Evolutionary conservation across 495 filamentous ascomycete species (phyloP).

Genomic region (Peziza echinospora): DNA sequence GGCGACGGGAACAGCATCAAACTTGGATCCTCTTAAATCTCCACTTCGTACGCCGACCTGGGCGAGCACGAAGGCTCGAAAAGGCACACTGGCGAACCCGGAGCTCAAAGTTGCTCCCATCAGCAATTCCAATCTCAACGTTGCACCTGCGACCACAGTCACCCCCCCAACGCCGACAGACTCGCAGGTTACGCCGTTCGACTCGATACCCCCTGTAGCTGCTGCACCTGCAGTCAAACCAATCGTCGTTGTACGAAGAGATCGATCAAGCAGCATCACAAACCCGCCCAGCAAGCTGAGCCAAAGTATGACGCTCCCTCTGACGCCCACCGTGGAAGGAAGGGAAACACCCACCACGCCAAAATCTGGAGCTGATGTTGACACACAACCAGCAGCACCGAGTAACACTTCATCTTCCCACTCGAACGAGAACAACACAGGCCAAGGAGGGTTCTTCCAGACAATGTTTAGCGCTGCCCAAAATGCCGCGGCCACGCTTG

Average conservation of each 20-base stretch:
- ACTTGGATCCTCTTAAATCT: not conserved
- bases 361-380: conserved; percentile 21
- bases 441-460: conserved; percentile 59
- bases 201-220: too few species aligned
- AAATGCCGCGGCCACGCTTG: conserved; percentile 73
- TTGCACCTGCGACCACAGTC: conserved; percentile 12
- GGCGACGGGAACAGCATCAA: not conserved
- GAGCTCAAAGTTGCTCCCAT: not conserved
- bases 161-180: conserved; percentile 22
- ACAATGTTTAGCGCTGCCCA: conserved; percentile 83
- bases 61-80: not conserved
- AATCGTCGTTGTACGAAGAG: too few species aligned
- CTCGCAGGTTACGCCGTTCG: conserved; percentile 43
- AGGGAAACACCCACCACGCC: conserved; percentile 27
- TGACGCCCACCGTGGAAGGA: conserved; percentile 48
- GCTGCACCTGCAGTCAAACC: too few species aligned
- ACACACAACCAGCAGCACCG: conserved; percentile 23
- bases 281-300: conserved; percentile 76
- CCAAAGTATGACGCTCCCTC: conserved; percentile 45
- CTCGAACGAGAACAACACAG: conserved; percentile 7
- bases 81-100: not conserved
- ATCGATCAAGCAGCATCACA: conserved; percentile 36
- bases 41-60: not conserved
- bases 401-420: conserved; percentile 23
- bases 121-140: not conserved